A percentile compares a stretch with the other conserved stretches of the same genome.
Evolutionary conservation across 371 early-diverging fungal genomes (phyloP).

Genomic region (Paraphysoderma sedebokerense): DNA sequence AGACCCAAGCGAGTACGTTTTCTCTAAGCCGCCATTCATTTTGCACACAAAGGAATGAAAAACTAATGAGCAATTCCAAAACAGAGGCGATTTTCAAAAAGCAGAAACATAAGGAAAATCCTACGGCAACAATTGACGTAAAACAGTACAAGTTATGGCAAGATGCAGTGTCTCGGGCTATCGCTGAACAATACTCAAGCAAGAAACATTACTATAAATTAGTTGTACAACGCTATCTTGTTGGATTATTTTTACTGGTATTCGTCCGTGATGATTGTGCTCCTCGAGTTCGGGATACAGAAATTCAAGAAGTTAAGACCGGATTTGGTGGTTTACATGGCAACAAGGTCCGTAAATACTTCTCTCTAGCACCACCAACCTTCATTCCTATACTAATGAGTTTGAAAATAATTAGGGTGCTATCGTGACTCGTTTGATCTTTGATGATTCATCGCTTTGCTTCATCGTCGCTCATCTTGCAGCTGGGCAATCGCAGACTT

Average conservation of each 20-base stretch:
- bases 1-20: conserved; percentile 10
- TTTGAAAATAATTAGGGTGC: conserved; percentile 34
- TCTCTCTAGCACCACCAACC: neutral
- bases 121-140: no score
- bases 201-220: conserved; percentile 31
- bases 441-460: conserved; percentile 59
- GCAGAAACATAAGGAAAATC: no score
- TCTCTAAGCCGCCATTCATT: no score
- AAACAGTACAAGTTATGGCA: conserved; percentile 46
- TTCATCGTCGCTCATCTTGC: conserved; percentile 76
- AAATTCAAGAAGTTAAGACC: conserved; percentile 38
- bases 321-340: conserved; percentile 72
- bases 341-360: conserved; percentile 42
- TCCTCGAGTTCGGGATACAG: conserved; percentile 1
- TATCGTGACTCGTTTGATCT: conserved; percentile 50
- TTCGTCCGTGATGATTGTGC: neutral
- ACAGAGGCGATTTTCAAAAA: no score
- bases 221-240: conserved; percentile 46
- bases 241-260: conserved; percentile 33
- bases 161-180: conserved; percentile 33
- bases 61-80: no score
- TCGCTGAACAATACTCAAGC: conserved; percentile 23
- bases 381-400: neutral
- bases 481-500: conserved; percentile 55
- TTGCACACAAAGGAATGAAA: no score